phyloP scores from a whole-genome alignment of 208 protist species.

The Leishmania major region DNA sequence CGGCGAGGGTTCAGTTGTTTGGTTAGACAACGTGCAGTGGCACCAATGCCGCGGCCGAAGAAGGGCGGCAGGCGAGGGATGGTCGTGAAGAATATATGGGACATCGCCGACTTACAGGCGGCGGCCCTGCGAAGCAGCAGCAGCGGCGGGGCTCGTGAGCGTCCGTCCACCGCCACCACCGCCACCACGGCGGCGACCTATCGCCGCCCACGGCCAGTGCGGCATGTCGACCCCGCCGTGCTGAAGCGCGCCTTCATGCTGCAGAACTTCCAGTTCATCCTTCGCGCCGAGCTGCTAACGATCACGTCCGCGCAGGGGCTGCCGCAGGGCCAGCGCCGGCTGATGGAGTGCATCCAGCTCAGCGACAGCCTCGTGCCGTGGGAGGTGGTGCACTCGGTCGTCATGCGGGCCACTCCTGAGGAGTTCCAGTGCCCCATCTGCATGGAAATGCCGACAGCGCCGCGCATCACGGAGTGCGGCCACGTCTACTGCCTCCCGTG shows the following conservation, averaged over 20 bases:
- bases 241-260: conserved; percentile 84
- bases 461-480: conserved; percentile 87
- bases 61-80: conserved; percentile 33
- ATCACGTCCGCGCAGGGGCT: conserved; percentile 38
- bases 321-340: conserved; percentile 58
- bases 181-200: conserved; percentile 2
- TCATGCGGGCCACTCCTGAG: conserved; percentile 66
- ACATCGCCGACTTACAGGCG: conserved; percentile 21
- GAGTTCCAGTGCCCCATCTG: conserved; percentile 89
- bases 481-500: conserved; percentile 86
- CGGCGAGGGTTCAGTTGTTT: background rate
- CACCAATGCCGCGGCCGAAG: conserved; percentile 26
- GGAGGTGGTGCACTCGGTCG: conserved; percentile 80
- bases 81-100: conserved; percentile 34
- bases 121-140: background rate
- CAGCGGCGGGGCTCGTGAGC: conserved; percentile 6
- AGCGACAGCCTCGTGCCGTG: conserved; percentile 72
- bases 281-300: conserved; percentile 64
- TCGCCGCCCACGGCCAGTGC: conserved; percentile 32
- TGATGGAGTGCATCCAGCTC: conserved; percentile 61
- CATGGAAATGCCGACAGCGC: conserved; percentile 63
- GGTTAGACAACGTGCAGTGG: background rate
- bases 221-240: conserved; percentile 41
- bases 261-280: conserved; percentile 90
- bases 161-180: background rate